Evolutionary conservation across 768 basidiomycete genomes (phyloP).

Genomic region (Coprinellus aureogranulatus): DNA sequence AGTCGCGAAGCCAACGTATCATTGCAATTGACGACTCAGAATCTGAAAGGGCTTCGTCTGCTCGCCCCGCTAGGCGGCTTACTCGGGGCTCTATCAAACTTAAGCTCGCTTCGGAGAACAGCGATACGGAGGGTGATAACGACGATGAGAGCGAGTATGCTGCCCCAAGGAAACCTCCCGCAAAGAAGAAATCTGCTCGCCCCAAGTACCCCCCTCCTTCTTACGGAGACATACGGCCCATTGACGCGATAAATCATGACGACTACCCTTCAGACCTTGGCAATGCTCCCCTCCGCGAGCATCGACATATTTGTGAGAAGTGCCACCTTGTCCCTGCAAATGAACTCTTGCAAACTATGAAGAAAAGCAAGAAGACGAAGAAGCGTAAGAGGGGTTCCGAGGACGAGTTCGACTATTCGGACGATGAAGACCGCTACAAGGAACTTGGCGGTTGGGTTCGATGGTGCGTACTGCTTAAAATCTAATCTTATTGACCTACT

Average conservation of each 20-base stretch:
- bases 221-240: slow-evolving; percentile 45
- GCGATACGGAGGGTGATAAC: slow-evolving; percentile 21
- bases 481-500: slow-evolving; percentile 8
- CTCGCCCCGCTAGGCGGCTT: slow-evolving; percentile 35
- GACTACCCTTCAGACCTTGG: slow-evolving; percentile 53
- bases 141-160: slow-evolving; percentile 24
- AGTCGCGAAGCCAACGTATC: slow-evolving; percentile 44
- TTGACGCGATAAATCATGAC: slow-evolving; percentile 44
- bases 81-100: slow-evolving; percentile 42
- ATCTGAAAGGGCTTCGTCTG: slow-evolving; percentile 23
- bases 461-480: slow-evolving; percentile 50
- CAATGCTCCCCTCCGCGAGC: slow-evolving; percentile 51
- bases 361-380: slow-evolving; percentile 38
- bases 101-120: slow-evolving; percentile 27
- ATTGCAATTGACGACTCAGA: slow-evolving; percentile 37
- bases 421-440: slow-evolving; percentile 51
- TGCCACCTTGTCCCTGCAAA: slow-evolving; percentile 64
- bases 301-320: slow-evolving; percentile 69
- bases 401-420: slow-evolving; percentile 53
- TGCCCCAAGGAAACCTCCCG: not conserved
- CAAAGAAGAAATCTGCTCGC: slow-evolving; percentile 21
- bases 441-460: slow-evolving; percentile 78
- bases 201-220: slow-evolving; percentile 32
- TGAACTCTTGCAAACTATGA: slow-evolving; percentile 39
- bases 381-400: slow-evolving; percentile 36